phyloP scores from a whole-genome alignment of 1,139 yeast genomes.

The Candida sp. region DNA sequence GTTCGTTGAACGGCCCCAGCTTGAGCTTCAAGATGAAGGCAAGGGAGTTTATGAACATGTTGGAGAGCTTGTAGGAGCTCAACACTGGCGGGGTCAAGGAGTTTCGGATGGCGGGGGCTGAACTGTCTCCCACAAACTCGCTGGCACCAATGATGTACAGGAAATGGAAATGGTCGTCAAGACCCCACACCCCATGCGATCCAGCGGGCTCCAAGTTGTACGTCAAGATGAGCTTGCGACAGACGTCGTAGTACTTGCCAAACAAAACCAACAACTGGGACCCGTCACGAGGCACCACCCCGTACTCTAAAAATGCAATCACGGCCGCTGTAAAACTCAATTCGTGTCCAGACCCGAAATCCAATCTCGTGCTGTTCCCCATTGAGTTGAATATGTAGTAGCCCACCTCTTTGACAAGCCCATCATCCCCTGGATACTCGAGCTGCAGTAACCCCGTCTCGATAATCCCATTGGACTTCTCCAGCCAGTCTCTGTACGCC shows the following conservation, averaged over 20 bases:
- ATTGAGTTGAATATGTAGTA: constrained; percentile 73
- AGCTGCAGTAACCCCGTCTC: constrained; percentile 12
- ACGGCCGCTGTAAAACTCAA: constrained; percentile 83
- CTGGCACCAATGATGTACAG: constrained; percentile 93
- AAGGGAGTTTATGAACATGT: constrained; percentile 80
- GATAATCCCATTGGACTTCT: constrained; percentile 36
- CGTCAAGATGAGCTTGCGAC: constrained; percentile 61
- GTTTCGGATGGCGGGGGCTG: constrained; percentile 47
- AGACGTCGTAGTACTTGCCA: constrained; percentile 65
- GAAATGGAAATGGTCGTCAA: constrained; percentile 93
- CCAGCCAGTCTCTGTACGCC: constrained; percentile 85
- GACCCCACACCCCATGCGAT: constrained; percentile 96
- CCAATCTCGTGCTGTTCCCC: constrained; percentile 84
- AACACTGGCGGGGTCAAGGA: constrained; percentile 29
- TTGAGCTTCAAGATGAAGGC: constrained; percentile 79
- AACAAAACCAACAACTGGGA: constrained; percentile 59
- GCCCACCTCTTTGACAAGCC: constrained; percentile 47
- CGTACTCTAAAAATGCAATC: constrained; percentile 55
- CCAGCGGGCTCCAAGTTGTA: constrained; percentile 94
- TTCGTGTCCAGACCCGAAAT: constrained; percentile 97
- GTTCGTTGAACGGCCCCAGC: constrained; percentile 82
- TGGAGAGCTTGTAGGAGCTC: constrained; percentile 37
- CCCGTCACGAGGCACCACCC: constrained; percentile 34
- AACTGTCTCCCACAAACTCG: constrained; percentile 50
- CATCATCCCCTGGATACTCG: constrained; percentile 3